Evolutionary conservation across 1,284 basidiomycete genomes (phyloP).

Genomic region (Irpex lacteus): DNA sequence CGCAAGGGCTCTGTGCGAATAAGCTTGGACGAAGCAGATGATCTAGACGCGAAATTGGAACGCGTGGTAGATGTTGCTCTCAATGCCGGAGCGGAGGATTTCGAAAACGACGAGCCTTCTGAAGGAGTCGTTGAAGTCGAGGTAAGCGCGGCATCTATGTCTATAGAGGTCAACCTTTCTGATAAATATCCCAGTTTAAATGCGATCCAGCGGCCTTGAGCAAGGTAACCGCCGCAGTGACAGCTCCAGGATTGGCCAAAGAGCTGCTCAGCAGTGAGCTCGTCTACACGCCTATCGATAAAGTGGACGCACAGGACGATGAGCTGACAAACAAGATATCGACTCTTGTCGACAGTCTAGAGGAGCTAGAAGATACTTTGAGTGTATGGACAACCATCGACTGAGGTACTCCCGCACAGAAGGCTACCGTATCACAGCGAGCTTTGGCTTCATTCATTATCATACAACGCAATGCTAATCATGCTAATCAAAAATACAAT

Average conservation of each 20-base stretch:
- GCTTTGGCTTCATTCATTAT: not conserved
- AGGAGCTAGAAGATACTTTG: conserved; percentile 61
- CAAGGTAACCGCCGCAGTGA: conserved; percentile 41
- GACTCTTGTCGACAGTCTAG: conserved; percentile 51
- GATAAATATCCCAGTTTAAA: conserved; percentile 41
- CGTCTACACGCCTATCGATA: conserved; percentile 51
- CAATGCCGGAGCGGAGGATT: conserved; percentile 54
- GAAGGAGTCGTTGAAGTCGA: conserved; percentile 38
- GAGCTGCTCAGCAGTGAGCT: conserved; percentile 55
- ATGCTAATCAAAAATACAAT: conserved; percentile 8
- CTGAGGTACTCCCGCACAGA: conserved; percentile 7
- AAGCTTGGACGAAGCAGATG: conserved; percentile 43
- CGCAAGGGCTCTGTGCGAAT: conserved; percentile 65
- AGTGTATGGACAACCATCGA: conserved; percentile 60
- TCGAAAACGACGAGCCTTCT: conserved; percentile 35
- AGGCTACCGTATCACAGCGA: not conserved
- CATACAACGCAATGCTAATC: conserved; percentile 7
- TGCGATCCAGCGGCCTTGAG: conserved; percentile 50
- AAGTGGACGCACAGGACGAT: conserved; percentile 34
- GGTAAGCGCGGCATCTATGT: conserved; percentile 29
- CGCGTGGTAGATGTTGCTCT: conserved; percentile 49
- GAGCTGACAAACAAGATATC: conserved; percentile 40
- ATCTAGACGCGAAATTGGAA: conserved; percentile 43
- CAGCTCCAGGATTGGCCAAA: conserved; percentile 30
- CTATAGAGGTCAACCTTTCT: not conserved